Conservation (phyloP, 805 yeast species). For the Scheffersomyces ergatensis region DNA sequence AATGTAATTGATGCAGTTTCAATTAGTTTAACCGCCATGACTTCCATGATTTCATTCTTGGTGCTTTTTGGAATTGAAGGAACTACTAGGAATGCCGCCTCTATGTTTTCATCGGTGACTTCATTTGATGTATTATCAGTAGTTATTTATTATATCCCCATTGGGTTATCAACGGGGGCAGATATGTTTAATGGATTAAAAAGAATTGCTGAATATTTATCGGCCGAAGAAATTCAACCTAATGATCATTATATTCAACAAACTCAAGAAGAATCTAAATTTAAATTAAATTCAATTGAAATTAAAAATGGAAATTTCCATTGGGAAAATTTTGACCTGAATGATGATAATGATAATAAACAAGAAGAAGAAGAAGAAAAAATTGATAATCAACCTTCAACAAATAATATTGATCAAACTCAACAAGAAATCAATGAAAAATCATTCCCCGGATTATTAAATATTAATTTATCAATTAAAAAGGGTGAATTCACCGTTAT, state of each 20-base stretch:
- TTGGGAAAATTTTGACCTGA: slow-evolving; percentile 49
- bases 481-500: too few species aligned
- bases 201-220: slow-evolving; percentile 52
- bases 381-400: too few species aligned
- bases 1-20: slow-evolving; percentile 61
- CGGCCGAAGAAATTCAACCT: slow-evolving; percentile 30
- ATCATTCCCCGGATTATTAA: too few species aligned
- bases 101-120: slow-evolving; percentile 64
- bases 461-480: too few species aligned
- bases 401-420: too few species aligned
- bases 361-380: slow-evolving; percentile 12
- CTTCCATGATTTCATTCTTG: slow-evolving; percentile 55
- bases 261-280: slow-evolving; percentile 1
- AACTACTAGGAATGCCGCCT: slow-evolving; percentile 44
- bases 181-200: slow-evolving; percentile 62
- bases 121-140: slow-evolving; percentile 57
- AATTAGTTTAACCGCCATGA: slow-evolving; percentile 61
- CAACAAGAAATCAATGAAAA: too few species aligned
- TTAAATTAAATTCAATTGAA: slow-evolving; percentile 36
- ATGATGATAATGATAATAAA: too few species aligned
- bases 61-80: slow-evolving; percentile 25
- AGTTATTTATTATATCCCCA: slow-evolving; percentile 62
- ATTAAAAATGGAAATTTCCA: slow-evolving; percentile 56
- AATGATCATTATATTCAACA: slow-evolving; percentile 3
- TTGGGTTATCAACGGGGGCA: slow-evolving; percentile 60